Conservation (phyloP, 2,329 filamentous ascomycete species). For the Fusarium concolor region DNA sequence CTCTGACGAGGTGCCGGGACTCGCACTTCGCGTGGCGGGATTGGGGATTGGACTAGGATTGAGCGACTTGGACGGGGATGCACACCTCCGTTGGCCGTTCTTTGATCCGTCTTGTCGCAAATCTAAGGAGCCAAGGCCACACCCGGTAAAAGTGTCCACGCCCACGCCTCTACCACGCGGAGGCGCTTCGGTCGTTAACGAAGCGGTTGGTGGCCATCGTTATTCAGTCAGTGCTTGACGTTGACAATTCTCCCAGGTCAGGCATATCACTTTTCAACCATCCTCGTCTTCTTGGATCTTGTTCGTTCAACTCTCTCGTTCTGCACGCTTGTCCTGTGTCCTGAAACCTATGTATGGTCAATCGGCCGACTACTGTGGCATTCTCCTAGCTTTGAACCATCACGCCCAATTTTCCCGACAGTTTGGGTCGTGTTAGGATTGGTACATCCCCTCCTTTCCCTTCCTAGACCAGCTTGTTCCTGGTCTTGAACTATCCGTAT, state of each 20-base stretch:
- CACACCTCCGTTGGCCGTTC: slow-evolving; percentile 38
- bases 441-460: slow-evolving; percentile 43
- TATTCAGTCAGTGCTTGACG: slow-evolving; percentile 15
- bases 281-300: background rate
- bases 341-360: slow-evolving; percentile 14
- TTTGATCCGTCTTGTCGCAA: slow-evolving; percentile 44
- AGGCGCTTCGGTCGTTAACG: slow-evolving; percentile 34
- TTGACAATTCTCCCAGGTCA: slow-evolving; percentile 15
- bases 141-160: slow-evolving; percentile 24
- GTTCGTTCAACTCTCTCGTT: slow-evolving; percentile 24
- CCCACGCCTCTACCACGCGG: slow-evolving; percentile 28
- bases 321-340: slow-evolving; percentile 25
- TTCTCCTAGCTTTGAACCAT: slow-evolving; percentile 32
- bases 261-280: slow-evolving; percentile 31
- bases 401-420: slow-evolving; percentile 45
- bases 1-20: slow-evolving; percentile 36
- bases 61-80: slow-evolving; percentile 19
- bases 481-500: slow-evolving; percentile 45
- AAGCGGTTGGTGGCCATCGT: slow-evolving; percentile 29
- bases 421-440: slow-evolving; percentile 49
- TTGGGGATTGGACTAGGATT: slow-evolving; percentile 22
- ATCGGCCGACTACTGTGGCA: slow-evolving; percentile 35
- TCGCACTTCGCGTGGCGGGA: slow-evolving; percentile 39
- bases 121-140: slow-evolving; percentile 41
- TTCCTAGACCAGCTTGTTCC: slow-evolving; percentile 44